Base-by-base conservation (phyloP, 768 basidiomycete genomes). In the Suillus americanus region DNA sequence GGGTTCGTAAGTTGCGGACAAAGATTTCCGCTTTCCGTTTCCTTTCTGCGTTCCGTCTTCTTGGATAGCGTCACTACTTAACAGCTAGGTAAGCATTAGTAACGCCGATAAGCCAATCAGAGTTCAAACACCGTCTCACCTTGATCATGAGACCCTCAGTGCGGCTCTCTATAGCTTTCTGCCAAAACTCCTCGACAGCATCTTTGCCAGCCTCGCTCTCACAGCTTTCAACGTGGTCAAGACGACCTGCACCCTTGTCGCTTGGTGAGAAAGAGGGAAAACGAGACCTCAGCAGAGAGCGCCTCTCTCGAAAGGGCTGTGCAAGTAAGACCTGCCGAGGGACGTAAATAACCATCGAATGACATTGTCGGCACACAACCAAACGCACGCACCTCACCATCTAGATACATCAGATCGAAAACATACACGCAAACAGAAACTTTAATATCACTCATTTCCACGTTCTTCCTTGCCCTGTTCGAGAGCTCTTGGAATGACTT, bases 81-180 rank as follows among this genome's bases (percentile, higher is more conserved):
- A 79, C 14, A 95, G 79, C 89, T 92, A 65, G 25, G 63, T 37
- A 66, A 45, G 62, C 67, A 64, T 72, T 50, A 63, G 40, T 59
- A 28, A 59, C 12, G 38, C 57, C 23, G 20, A 20, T 28, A 12
- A 25, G 25, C 40, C 40, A 18, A 59, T 59, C 10, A 30, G 50
- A 28, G 14, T 28, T 25, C 25, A 50, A 25, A 59, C 12, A 30
- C 18, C 64, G 48, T 54, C 80, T 33, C 50, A 89, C 90, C 78
- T 97, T 97, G 71, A 97, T 84, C 95, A 97, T 96, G 66, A 97
- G 79, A n/a, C 95, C 95, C 75, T 97, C 95, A 63, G 90, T 92
- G 62, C 87, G 87, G 72, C 88, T 88, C 71, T 87, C 85, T 28
- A 94, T 82, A 3, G 92, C 89, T 64, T 81, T 81, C 70, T 86